A percentile compares a stretch with the other conserved stretches of the same genome.
Evolutionary conservation across 2,329 filamentous ascomycete species (phyloP).

Genomic region (Trichoderma harzianum): DNA sequence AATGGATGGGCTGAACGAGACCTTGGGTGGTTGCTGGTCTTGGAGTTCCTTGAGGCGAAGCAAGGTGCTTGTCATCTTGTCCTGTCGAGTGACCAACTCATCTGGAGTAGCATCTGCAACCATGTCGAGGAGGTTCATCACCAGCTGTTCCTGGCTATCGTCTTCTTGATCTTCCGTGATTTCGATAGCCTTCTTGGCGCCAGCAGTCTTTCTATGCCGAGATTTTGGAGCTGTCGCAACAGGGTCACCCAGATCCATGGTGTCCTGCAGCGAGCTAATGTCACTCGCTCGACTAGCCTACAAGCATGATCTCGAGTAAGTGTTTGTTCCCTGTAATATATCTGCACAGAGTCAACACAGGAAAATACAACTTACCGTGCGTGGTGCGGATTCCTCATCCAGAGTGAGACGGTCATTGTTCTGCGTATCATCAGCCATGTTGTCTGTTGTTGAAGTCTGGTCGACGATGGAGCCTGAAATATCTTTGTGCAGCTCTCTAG

Average conservation of each 20-base stretch:
- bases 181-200: background rate
- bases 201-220: background rate
- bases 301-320: background rate
- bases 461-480: background rate
- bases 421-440: background rate
- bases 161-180: background rate
- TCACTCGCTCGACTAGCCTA: background rate
- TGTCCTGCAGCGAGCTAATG: background rate
- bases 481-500: background rate
- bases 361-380: background rate
- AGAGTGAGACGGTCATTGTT: background rate
- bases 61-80: background rate
- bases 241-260: background rate
- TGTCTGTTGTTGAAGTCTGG: background rate
- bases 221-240: background rate
- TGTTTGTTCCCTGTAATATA: background rate
- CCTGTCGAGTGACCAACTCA: background rate
- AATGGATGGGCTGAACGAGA: background rate
- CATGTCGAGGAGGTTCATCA: background rate
- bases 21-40: background rate
- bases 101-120: background rate
- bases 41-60: slow-evolving; percentile 9
- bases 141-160: background rate
- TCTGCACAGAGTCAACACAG: background rate
- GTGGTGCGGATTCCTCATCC: background rate